Percentiles rank a stretch among this genome's conserved stretches.
Conservation (phyloP, 495 filamentous ascomycete genomes). For the Penicillium samsonianum region DNA sequence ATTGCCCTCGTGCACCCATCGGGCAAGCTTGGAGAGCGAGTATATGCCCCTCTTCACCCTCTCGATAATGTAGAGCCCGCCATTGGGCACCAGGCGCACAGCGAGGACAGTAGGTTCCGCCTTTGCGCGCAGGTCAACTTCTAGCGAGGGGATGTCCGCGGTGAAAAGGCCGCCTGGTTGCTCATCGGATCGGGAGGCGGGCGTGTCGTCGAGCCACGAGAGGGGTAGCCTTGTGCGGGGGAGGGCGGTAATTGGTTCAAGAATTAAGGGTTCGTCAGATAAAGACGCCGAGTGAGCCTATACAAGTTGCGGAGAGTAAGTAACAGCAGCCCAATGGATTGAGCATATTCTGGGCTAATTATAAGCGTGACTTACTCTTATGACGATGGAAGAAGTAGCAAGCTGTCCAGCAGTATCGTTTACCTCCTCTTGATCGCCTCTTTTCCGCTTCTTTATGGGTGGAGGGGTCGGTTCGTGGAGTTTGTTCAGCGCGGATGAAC, state of each 20-base stretch:
- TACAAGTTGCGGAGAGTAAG: slow-evolving; percentile 11
- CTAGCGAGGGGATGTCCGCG: slow-evolving; percentile 61
- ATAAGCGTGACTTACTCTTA: slow-evolving; percentile 29
- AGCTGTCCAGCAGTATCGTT: slow-evolving; percentile 27
- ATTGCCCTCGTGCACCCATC: slow-evolving; percentile 56
- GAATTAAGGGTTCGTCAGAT: slow-evolving; percentile 57
- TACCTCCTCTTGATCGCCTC: slow-evolving; percentile 13
- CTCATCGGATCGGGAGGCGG: slow-evolving; percentile 54
- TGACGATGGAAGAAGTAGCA: slow-evolving; percentile 32
- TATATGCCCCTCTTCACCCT: slow-evolving; percentile 66
- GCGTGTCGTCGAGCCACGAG: slow-evolving; percentile 58
- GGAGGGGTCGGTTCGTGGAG: slow-evolving; percentile 29
- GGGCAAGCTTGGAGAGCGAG: slow-evolving; percentile 67
- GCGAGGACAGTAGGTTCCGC: slow-evolving; percentile 57
- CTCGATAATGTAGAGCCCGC: slow-evolving; percentile 70
- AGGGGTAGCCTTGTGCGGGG: slow-evolving; percentile 62
- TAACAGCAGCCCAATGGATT: slow-evolving; percentile 1
- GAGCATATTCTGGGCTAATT: neutral
- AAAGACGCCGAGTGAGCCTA: slow-evolving; percentile 61
- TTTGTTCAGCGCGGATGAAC: slow-evolving; percentile 35
- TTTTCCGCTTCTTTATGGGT: slow-evolving; percentile 41
- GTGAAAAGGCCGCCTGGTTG: slow-evolving; percentile 56
- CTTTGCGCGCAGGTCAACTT: slow-evolving; percentile 47
- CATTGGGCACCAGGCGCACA: slow-evolving; percentile 60
- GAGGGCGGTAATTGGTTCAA: slow-evolving; percentile 61